Percentiles rank a stretch among this genome's conserved stretches.
Evolutionary conservation across 208 protist species (phyloP).

Genomic region (Leishmania aethiopica): DNA sequence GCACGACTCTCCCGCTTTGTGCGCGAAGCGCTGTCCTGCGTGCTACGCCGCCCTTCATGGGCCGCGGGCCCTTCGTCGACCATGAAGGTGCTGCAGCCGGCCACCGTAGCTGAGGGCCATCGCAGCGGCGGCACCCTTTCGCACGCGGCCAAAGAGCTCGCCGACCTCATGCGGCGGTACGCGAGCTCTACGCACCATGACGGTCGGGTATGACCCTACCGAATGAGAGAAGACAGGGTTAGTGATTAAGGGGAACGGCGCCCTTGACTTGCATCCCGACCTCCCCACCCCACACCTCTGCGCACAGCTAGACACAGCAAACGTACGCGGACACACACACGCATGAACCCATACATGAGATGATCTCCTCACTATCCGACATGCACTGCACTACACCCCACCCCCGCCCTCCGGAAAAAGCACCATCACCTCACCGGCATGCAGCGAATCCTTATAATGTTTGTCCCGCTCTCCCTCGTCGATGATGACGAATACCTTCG

Average conservation of each 20-base stretch:
- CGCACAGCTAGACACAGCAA: no score
- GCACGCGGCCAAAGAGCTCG: neutral
- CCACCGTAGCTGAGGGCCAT: neutral
- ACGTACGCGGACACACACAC: no score
- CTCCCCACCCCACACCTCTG: no score
- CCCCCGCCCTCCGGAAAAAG: no score
- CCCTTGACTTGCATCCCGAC: neutral
- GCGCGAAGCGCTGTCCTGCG: neutral
- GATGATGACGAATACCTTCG: no score
- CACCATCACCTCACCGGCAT: no score
- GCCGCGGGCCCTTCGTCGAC: neutral
- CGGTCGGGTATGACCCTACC: neutral
- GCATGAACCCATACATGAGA: no score
- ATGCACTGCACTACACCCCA: no score
- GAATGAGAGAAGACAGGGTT: neutral
- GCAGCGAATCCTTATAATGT: no score
- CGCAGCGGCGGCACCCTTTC: slow-evolving; percentile 4
- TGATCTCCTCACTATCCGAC: no score
- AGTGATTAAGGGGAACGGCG: neutral
- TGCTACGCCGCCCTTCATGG: neutral
- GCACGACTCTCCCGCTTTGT: neutral
- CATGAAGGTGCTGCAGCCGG: neutral
- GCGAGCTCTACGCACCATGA: neutral
- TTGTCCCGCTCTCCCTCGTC: no score
- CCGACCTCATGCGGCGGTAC: slow-evolving; percentile 6